Evolutionary conservation across 2,329 filamentous ascomycete species (phyloP).

Genomic region (Plectosphaerella sp.): DNA sequence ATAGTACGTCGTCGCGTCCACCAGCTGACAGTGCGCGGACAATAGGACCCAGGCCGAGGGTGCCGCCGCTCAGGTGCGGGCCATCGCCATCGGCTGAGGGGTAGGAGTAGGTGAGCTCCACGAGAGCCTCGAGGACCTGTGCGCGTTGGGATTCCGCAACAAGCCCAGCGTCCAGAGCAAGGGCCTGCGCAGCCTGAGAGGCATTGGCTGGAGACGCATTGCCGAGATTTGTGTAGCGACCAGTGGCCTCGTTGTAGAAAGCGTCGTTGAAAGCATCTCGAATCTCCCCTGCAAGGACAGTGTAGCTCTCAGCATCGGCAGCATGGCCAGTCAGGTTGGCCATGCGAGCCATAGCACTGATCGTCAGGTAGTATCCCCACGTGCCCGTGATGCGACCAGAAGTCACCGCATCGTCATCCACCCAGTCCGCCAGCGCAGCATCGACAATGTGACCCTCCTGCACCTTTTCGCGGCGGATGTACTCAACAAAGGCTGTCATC

Average conservation of each 20-base stretch:
- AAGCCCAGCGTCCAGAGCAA: slow-evolving; percentile 4
- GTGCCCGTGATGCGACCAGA: slow-evolving; percentile 7
- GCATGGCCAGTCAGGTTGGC: slow-evolving; percentile 3
- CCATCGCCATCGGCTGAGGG: background rate
- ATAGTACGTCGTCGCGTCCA: slow-evolving; percentile 2
- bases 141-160: background rate
- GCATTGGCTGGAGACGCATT: background rate
- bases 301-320: slow-evolving; percentile 4
- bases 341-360: slow-evolving; percentile 8
- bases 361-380: slow-evolving; percentile 7
- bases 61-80: slow-evolving; percentile 1
- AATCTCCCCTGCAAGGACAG: slow-evolving; percentile 3
- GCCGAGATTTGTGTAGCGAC: slow-evolving; percentile 3
- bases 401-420: slow-evolving; percentile 2
- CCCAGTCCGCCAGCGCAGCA: slow-evolving; percentile 6
- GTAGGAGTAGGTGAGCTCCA: slow-evolving; percentile 1
- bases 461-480: slow-evolving; percentile 7
- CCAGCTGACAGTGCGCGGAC: background rate
- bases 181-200: slow-evolving; percentile 1
- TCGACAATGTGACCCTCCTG: slow-evolving; percentile 3
- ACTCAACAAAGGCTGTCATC: slow-evolving; percentile 4
- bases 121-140: slow-evolving; percentile 1
- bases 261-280: slow-evolving; percentile 6
- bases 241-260: slow-evolving; percentile 4
- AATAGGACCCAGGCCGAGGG: slow-evolving; percentile 3